Evolutionary conservation across 306 rosid genomes (phyloP), one percentile per base, ranked within the genome.

Genomic region (Dryas octopetala): DNA sequence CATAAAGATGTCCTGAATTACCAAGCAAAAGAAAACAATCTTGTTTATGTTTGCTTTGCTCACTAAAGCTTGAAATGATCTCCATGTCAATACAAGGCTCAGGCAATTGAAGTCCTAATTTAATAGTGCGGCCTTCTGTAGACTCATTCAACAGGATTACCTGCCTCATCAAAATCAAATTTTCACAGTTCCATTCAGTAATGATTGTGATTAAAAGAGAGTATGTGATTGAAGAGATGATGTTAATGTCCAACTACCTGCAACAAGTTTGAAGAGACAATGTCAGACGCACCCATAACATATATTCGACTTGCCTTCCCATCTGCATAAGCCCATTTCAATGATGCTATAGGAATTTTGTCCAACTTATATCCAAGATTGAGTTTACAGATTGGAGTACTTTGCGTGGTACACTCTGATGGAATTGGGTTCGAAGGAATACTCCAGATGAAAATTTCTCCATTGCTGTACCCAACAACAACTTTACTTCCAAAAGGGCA

Each of bases 351-450:
- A 51, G 93, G 87, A 66, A 75, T 79, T 83, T 83, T 91, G 65
- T 91, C 96, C 80, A 86, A 81, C 81, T 91, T 94, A 76, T 85
- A 94, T 69, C 97, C 97, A 3, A 94, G 82, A 83, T 94, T 94
- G 77, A 94, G 89, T 82, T 88, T 94, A 67, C 75, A 86, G 70
- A 75, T 62, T 19, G 92, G 98, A 83, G 76, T 85, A 71, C 80
- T 83, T 65, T 79, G 92, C 51, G 51, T 59, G 59, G 76, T 53
- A 79, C 16, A 63, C 45, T 81, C 87, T 70, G 82, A 74, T 28
- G 82, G 62, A 77, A 68, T 81, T 65, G 71, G 74, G 62, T 57
- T 47, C 67, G 86, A 69, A 68, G 90, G 90, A 82, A 94, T 79
- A 68, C 89, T 82, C 98, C 98, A 91, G 76, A 89, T 76, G 47